Evolutionary conservation across 257 asterid genomes (phyloP).

Genomic region (Solanum etuberosum): DNA sequence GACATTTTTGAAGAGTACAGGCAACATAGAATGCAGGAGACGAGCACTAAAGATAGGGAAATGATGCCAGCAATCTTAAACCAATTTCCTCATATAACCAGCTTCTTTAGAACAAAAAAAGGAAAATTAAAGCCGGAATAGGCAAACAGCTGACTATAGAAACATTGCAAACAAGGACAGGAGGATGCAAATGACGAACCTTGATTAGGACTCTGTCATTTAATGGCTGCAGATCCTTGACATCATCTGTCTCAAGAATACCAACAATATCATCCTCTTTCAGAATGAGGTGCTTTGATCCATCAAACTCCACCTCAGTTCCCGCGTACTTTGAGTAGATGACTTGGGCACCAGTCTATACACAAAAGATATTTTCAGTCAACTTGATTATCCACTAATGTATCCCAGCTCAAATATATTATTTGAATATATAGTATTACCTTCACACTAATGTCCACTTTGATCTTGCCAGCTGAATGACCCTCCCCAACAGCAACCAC

Average conservation of each 20-base stretch:
- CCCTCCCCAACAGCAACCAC: conserved; percentile 96
- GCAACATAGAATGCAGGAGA: not conserved
- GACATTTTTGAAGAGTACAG: not conserved
- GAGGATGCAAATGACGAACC: conserved; percentile 23
- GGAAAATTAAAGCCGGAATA: not conserved
- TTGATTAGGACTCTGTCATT: conserved; percentile 84
- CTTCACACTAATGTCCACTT: conserved; percentile 69
- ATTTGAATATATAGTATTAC: conserved; percentile 15
- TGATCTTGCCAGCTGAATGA: conserved; percentile 61
- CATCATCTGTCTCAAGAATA: conserved; percentile 70
- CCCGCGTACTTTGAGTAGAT: conserved; percentile 94
- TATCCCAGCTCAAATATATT: not conserved
- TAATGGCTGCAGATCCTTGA: conserved; percentile 78
- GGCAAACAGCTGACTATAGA: not conserved
- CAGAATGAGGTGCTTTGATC: conserved; percentile 66
- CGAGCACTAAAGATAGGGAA: not conserved
- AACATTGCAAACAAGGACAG: not conserved
- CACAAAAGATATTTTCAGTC: not conserved
- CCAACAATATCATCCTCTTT: conserved; percentile 97
- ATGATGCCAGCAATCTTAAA: not conserved
- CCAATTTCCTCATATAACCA: not conserved
- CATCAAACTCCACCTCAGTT: conserved; percentile 88
- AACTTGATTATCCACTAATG: not conserved
- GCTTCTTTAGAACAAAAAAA: not conserved
- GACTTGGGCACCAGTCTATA: conserved; percentile 70